Evolutionary conservation across 2,329 filamentous ascomycete species (phyloP).

Genomic region (Fusarium virguliforme): DNA sequence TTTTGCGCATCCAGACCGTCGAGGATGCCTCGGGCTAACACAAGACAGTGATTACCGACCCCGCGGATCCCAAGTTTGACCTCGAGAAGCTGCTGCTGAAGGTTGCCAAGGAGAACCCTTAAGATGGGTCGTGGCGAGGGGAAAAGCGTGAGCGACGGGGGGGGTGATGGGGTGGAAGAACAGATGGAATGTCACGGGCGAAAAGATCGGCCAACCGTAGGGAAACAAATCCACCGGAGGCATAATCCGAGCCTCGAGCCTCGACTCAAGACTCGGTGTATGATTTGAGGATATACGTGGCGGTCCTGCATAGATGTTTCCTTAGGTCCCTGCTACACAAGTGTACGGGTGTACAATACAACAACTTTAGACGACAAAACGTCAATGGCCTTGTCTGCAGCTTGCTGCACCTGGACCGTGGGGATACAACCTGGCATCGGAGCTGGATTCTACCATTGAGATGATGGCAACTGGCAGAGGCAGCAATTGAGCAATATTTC

Average conservation of each 20-base stretch:
- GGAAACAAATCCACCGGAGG: conserved; percentile 46
- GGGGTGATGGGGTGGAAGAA: conserved; percentile 51
- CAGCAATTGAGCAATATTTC: conserved; percentile 21
- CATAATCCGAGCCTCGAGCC: conserved; percentile 53
- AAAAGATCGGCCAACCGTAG: conserved; percentile 47
- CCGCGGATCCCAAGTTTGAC: conserved; percentile 91
- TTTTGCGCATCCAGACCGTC: conserved; percentile 12
- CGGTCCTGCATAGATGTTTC: conserved; percentile 67
- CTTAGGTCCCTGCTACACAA: conserved; percentile 61
- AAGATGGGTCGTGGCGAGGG: conserved; percentile 49
- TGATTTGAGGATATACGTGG: conserved; percentile 60
- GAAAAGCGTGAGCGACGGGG: conserved; percentile 12
- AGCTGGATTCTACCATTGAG: conserved; percentile 6
- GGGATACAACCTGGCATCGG: conserved; percentile 8
- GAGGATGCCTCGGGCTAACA: conserved; percentile 44
- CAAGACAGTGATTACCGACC: conserved; percentile 67
- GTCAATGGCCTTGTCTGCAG: conserved; percentile 43
- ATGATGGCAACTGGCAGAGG: not conserved
- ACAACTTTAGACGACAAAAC: conserved; percentile 64
- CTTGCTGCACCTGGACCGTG: conserved; percentile 23
- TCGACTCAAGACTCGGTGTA: conserved; percentile 53
- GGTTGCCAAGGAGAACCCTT: conserved; percentile 70
- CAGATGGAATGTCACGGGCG: conserved; percentile 47
- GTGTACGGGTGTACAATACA: conserved; percentile 71
- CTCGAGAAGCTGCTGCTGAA: conserved; percentile 86